These are phyloP conservation scores for Exophiala bonariae DNA, from an alignment of 2,329 filamentous ascomycete species.

Conservation along the genomic window DNA sequence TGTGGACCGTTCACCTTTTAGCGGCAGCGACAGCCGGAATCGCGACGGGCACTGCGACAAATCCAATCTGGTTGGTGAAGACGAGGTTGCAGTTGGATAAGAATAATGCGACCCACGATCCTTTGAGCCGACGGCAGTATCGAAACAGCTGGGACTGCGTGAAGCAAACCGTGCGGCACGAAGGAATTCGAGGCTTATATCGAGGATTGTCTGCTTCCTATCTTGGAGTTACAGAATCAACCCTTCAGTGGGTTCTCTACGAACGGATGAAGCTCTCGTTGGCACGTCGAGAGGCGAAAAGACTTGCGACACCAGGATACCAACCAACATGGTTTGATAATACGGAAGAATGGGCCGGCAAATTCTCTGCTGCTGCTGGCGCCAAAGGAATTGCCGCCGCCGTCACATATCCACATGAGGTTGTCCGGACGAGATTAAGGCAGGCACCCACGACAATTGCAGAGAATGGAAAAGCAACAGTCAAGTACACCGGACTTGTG, in stretches of 20 bases:
- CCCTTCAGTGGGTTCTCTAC: slow-evolving; percentile 91
- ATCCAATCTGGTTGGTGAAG: slow-evolving; percentile 96
- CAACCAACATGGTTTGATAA: slow-evolving; percentile 71
- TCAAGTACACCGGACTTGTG: slow-evolving; percentile 84
- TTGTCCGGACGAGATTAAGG: slow-evolving; percentile 78
- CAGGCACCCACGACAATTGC: slow-evolving; percentile 83
- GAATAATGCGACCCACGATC: slow-evolving; percentile 63
- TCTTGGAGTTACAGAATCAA: slow-evolving; percentile 84
- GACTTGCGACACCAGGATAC: slow-evolving; percentile 58
- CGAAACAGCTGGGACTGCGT: slow-evolving; percentile 87
- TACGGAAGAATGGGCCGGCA: slow-evolving; percentile 75
- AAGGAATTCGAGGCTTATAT: slow-evolving; percentile 81
- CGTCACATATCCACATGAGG: slow-evolving; percentile 90
- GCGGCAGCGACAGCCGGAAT: slow-evolving; percentile 78
- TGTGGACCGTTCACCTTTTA: slow-evolving; percentile 65
- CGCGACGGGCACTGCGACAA: slow-evolving; percentile 85
- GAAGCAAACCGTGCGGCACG: slow-evolving; percentile 74
- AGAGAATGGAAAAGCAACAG: slow-evolving; percentile 59
- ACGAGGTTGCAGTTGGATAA: slow-evolving; percentile 90
- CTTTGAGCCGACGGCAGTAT: slow-evolving; percentile 66
- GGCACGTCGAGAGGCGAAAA: slow-evolving; percentile 59
- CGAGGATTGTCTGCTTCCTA: slow-evolving; percentile 90
- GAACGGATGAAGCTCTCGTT: slow-evolving; percentile 85
- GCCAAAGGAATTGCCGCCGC: slow-evolving; percentile 85
- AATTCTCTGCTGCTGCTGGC: slow-evolving; percentile 73